Evolutionary conservation across 805 yeast species (phyloP).

Genomic region (Hanseniaspora nectarophila): DNA sequence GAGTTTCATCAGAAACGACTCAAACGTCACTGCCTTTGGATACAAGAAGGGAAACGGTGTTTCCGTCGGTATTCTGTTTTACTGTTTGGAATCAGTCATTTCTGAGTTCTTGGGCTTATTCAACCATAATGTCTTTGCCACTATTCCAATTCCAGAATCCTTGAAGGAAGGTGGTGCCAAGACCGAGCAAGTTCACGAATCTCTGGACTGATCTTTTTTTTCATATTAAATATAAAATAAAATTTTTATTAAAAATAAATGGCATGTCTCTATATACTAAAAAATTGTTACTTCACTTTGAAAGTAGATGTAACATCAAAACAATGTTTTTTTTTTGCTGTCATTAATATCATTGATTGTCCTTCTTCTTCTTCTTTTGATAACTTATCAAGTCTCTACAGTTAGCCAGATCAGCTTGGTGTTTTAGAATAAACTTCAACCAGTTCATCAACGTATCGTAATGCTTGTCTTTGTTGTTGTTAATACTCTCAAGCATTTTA

Average conservation of each 20-base stretch:
- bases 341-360: background rate
- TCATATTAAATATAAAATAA: background rate
- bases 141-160: conserved; percentile 12
- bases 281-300: background rate
- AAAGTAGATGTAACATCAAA: background rate
- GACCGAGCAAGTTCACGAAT: conserved; percentile 8
- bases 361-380: conserved; percentile 12
- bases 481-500: conserved; percentile 13
- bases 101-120: conserved; percentile 23
- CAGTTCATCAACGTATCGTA: conserved; percentile 15
- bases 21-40: background rate
- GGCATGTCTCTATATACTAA: background rate
- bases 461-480: conserved; percentile 15
- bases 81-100: conserved; percentile 26
- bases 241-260: background rate
- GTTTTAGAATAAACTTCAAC: conserved; percentile 14
- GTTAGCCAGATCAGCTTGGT: conserved; percentile 14
- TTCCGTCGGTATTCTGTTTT: conserved; percentile 28
- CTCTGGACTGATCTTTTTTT: conserved; percentile 5
- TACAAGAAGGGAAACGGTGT: conserved; percentile 19
- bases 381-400: conserved; percentile 13
- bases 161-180: background rate
- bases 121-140: conserved; percentile 19
- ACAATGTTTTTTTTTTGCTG: too few species aligned
- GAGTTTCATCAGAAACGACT: conserved; percentile 8